Evolutionary conservation across 2,329 filamentous ascomycete species (phyloP).

Genomic region (Stemphylium vesicarium): DNA sequence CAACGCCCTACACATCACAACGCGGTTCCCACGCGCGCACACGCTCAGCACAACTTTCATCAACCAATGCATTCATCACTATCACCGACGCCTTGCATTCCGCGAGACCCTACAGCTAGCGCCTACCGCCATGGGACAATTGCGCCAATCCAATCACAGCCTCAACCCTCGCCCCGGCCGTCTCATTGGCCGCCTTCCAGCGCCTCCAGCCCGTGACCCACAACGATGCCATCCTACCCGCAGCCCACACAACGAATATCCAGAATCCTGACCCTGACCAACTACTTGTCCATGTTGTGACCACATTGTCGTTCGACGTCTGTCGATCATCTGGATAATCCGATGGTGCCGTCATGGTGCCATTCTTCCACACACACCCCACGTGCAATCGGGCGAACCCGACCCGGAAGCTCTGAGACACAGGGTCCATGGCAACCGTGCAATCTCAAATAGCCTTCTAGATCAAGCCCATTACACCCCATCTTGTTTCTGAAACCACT

Average conservation of each 20-base stretch:
- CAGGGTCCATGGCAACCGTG: conserved; percentile 21
- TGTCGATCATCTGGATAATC: neutral
- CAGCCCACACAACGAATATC: conserved; percentile 10
- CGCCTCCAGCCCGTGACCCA: conserved; percentile 31
- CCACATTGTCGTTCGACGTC: conserved; percentile 1
- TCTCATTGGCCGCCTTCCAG: conserved; percentile 35
- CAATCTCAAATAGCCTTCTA: conserved; percentile 13
- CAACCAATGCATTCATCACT: conserved; percentile 30
- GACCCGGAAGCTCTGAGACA: conserved; percentile 29
- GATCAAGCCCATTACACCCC: conserved; percentile 7
- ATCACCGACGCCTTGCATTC: conserved; percentile 14
- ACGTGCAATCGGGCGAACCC: conserved; percentile 23
- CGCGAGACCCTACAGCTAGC: conserved; percentile 19
- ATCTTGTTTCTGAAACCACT: conserved; percentile 21
- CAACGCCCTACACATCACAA: neutral
- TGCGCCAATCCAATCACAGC: conserved; percentile 33
- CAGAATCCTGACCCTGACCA: neutral
- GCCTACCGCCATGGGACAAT: conserved; percentile 20
- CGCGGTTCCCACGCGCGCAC: conserved; percentile 9
- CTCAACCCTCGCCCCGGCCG: conserved; percentile 16
- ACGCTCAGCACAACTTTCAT: conserved; percentile 3
- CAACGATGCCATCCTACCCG: conserved; percentile 23
- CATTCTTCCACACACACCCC: conserved; percentile 17
- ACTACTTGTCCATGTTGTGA: neutral
- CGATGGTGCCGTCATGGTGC: conserved; percentile 12